These are phyloP conservation scores for Podospora pseudocomata DNA, from an alignment of 495 filamentous ascomycete species.

Conservation along the genomic window DNA sequence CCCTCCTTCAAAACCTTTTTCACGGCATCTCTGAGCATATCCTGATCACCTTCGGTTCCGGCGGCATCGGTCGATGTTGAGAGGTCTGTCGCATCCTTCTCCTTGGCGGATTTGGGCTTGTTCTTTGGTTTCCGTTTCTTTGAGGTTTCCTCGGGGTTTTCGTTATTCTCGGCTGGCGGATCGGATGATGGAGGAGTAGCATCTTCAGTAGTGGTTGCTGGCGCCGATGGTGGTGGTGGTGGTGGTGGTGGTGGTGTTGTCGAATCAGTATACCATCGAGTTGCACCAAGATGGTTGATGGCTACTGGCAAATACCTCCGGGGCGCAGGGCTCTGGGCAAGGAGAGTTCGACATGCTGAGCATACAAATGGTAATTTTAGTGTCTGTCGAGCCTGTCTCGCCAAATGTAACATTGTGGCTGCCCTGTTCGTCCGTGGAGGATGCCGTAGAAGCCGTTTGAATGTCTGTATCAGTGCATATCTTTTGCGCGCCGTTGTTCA, in stretches of 20 bases:
- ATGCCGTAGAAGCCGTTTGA: neutral
- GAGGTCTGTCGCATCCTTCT: neutral
- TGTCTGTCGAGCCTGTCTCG: conserved; percentile 4
- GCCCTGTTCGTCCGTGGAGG: neutral
- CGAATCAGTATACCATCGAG: neutral
- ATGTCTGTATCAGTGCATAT: neutral
- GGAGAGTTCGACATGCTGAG: conserved; percentile 1
- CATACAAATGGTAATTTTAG: conserved; percentile 2
- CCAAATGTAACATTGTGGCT: conserved; percentile 4
- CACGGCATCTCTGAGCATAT: neutral
- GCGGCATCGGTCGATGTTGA: neutral
- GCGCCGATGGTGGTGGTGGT: neutral
- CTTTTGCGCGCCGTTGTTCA: neutral
- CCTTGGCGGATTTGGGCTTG: neutral
- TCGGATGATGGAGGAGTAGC: neutral
- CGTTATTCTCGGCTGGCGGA: neutral
- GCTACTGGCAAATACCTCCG: neutral
- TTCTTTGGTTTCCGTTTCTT: neutral
- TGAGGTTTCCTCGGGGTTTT: neutral
- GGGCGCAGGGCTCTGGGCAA: neutral
- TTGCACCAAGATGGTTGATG: neutral
- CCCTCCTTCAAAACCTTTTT: neutral
- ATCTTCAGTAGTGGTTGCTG: neutral
- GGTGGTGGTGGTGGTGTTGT: conserved; percentile 1
- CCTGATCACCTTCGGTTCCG: neutral